Evolutionary conservation across 2,329 filamentous ascomycete species (phyloP).

Genomic region (Colletotrichum musae): DNA sequence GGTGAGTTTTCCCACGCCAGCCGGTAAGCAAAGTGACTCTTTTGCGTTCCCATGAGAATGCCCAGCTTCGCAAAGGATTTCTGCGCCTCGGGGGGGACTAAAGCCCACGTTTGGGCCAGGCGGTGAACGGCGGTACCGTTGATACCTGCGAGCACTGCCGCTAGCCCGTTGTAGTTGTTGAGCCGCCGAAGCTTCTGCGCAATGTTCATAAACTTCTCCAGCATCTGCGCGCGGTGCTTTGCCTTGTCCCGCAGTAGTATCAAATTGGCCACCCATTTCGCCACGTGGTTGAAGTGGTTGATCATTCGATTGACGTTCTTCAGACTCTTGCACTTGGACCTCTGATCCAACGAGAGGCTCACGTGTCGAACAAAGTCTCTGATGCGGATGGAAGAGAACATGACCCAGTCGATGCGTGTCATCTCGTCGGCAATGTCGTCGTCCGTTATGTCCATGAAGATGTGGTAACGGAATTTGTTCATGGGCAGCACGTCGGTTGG

Average conservation of each 20-base stretch:
- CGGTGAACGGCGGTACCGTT: constrained; percentile 90
- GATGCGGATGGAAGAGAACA: constrained; percentile 95
- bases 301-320: constrained; percentile 96
- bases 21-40: constrained; percentile 95
- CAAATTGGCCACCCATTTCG: constrained; percentile 86
- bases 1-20: constrained; percentile 97
- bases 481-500: constrained; percentile 79
- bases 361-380: constrained; percentile 95
- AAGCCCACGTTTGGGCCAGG: constrained; percentile 81
- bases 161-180: constrained; percentile 97
- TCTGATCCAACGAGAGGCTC: constrained; percentile 78
- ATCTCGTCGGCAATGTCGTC: constrained; percentile 92
- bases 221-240: constrained; percentile 90
- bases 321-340: constrained; percentile 82
- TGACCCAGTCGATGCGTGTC: constrained; percentile 96
- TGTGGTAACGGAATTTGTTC: constrained; percentile 89
- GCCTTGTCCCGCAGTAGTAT: constrained; percentile 93
- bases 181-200: constrained; percentile 87
- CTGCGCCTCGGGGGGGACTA: constrained; percentile 79
- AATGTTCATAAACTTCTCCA: constrained; percentile 97
- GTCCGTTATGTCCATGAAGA: constrained; percentile 88
- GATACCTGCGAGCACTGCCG: constrained; percentile 93
- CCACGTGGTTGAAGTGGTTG: constrained; percentile 89
- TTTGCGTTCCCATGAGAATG: constrained; percentile 92
- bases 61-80: constrained; percentile 91